Base-by-base conservation (phyloP, 2,329 filamentous ascomycete genomes). In the Magnaporthiopsis poae region DNA sequence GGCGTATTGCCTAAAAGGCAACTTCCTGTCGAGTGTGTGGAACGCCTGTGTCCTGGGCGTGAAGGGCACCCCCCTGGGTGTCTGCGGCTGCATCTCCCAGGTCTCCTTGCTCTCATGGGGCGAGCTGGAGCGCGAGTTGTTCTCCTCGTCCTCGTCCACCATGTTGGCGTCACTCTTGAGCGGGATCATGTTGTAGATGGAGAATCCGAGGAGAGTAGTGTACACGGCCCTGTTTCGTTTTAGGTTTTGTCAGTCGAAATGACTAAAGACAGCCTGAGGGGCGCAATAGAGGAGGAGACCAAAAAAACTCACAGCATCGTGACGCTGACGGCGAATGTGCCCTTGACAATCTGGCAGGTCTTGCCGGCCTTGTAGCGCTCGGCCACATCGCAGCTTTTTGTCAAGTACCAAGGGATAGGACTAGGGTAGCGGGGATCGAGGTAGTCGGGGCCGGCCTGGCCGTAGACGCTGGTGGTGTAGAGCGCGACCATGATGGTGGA, bases 361-460 rank as follows among this genome's bases (percentile, higher is more conserved):
- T 81, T 77, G 63, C 84, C 80, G 35, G 84, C 82, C 64, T 76
- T 77, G 68, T 81, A 81, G 5, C 82, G 79, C 65, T 79, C 79
- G 2, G 88, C 87, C 56, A 88, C 81, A 65, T 77, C 80, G 77
- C 90, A 94, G 68, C 84, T 86, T 75, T 89, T 86, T 66, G 84
- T 83, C 71, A 93, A 85, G 75, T 92, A 93, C 90, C 90, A 94
- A 8, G 89, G 84, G 33, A 86, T 81, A 33, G 81, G 80, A 71
- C 87, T 87, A 5, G 83, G 84, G 71, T 87, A 83, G 61, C 80
- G 75, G 7, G 84, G 77, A 75, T 94, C 90, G 70, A 84, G 85
- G 73, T 88, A 85, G 77, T 94, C 90, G 36, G 89, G 88, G 13
- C 88, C 87, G 66, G 89, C 86, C 75, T 93, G 90, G 63, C 88